phyloP scores from a whole-genome alignment of 768 basidiomycete species.

The Amyloporia xantha region DNA sequence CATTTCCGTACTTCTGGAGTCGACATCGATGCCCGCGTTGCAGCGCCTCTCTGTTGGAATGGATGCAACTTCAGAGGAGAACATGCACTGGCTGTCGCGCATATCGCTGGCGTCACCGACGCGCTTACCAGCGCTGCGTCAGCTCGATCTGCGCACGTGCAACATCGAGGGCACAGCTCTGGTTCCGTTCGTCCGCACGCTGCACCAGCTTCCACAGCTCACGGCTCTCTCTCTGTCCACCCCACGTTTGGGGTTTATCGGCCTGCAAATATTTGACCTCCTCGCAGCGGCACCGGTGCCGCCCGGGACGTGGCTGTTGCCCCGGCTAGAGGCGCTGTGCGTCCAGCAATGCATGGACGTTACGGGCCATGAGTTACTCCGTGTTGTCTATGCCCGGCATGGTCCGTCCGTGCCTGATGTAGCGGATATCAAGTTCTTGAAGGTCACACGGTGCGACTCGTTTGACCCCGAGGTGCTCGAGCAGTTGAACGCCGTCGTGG shows the following conservation, averaged over 20 bases:
- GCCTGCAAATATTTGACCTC: slow-evolving; percentile 23
- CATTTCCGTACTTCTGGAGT: slow-evolving; percentile 24
- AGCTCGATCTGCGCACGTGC: slow-evolving; percentile 25
- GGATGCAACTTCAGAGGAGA: slow-evolving; percentile 21
- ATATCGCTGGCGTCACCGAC: slow-evolving; percentile 14
- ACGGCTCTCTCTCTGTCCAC: slow-evolving; percentile 23
- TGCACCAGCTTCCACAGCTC: slow-evolving; percentile 23
- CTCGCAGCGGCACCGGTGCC: slow-evolving; percentile 17
- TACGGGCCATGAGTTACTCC: slow-evolving; percentile 24
- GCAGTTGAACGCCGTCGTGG: slow-evolving; percentile 18
- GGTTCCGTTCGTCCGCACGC: slow-evolving; percentile 24
- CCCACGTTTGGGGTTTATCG: slow-evolving; percentile 20
- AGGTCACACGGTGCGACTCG: slow-evolving; percentile 21
- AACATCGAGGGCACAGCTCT: slow-evolving; percentile 24
- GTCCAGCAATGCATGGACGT: slow-evolving; percentile 24
- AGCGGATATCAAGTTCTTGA: slow-evolving; percentile 19
- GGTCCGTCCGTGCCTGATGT: slow-evolving; percentile 13
- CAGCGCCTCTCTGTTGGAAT: slow-evolving; percentile 21
- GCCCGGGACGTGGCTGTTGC: slow-evolving; percentile 21
- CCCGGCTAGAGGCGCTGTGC: slow-evolving; percentile 22
- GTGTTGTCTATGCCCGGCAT: slow-evolving; percentile 19
- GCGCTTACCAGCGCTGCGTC: slow-evolving; percentile 18
- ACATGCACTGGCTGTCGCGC: slow-evolving; percentile 24
- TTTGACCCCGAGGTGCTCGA: slow-evolving; percentile 20
- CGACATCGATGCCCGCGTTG: slow-evolving; percentile 19